Evolutionary conservation across 31 red algal genomes (phyloP).

Genomic region (Odonthalia washingtoniensis): DNA sequence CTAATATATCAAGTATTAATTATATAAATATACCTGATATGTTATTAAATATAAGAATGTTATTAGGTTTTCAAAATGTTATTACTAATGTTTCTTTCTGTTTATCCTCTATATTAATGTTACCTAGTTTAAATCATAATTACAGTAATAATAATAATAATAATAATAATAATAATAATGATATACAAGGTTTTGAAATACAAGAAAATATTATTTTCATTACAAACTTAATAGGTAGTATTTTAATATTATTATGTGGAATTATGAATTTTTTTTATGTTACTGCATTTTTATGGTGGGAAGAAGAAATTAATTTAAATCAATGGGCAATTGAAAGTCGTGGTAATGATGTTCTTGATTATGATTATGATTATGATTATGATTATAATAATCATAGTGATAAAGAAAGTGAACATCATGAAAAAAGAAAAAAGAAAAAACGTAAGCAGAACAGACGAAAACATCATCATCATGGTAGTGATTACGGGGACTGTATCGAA

Average conservation of each 20-base stretch:
- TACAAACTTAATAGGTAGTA: conserved; percentile 21
- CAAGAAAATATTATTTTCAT: conserved; percentile 9
- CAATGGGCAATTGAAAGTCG: background rate
- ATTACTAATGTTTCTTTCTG: conserved; percentile 36
- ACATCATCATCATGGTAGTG: too few species aligned
- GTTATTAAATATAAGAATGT: conserved; percentile 16
- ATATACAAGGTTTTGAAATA: background rate
- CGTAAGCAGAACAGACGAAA: too few species aligned
- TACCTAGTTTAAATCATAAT: conserved; percentile 30
- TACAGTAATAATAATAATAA: too few species aligned
- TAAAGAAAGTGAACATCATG: too few species aligned
- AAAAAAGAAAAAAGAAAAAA: too few species aligned
- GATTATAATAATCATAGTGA: too few species aligned
- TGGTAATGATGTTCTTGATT: too few species aligned
- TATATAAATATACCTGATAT: background rate
- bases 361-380: too few species aligned
- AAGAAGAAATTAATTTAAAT: background rate
- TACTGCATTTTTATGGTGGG: conserved; percentile 14
- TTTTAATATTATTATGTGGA: conserved; percentile 33
- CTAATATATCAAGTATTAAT: background rate
- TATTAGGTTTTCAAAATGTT: conserved; percentile 49
- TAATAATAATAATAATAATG: too few species aligned
- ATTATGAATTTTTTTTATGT: conserved; percentile 53
- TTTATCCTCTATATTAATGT: conserved; percentile 16
- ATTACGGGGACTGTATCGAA: too few species aligned